Conservation (phyloP, 768 basidiomycete species). For the Nidularia pulvinata region DNA sequence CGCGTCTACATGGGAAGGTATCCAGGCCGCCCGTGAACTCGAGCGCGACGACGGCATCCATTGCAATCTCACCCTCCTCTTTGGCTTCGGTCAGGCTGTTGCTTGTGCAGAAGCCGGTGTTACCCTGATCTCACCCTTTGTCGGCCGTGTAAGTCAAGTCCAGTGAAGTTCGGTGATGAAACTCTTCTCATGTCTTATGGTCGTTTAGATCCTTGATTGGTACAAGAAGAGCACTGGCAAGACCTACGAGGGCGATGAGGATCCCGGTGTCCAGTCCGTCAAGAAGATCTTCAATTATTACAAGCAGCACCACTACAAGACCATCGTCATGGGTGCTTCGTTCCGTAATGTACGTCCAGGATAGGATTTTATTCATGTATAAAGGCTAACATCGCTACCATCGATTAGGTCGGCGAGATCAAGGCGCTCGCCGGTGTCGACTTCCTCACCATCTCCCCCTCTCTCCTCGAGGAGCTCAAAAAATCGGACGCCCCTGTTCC, state of each 20-base stretch:
- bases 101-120: slow-evolving; percentile 99
- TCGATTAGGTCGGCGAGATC: slow-evolving; percentile 80
- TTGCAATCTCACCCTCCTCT: slow-evolving; percentile 98
- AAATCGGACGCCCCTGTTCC: slow-evolving; percentile 76
- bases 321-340: slow-evolving; percentile 99
- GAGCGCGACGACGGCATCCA: slow-evolving; percentile 93
- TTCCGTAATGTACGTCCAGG: slow-evolving; percentile 87
- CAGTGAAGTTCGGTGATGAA: slow-evolving; percentile 7
- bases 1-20: slow-evolving; percentile 99
- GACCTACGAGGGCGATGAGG: slow-evolving; percentile 86
- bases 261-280: slow-evolving; percentile 96
- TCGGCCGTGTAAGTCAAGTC: slow-evolving; percentile 79
- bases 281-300: slow-evolving; percentile 99
- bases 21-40: slow-evolving; percentile 97
- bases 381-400: neutral
- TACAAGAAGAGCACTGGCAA: slow-evolving; percentile 93
- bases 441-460: slow-evolving; percentile 94
- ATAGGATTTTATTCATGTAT: neutral
- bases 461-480: slow-evolving; percentile 92
- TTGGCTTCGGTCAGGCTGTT: slow-evolving; percentile 98
- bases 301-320: slow-evolving; percentile 98
- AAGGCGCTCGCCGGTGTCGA: slow-evolving; percentile 95
- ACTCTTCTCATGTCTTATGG: slow-evolving; percentile 5
- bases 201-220: slow-evolving; percentile 92
- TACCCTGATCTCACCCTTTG: slow-evolving; percentile 99